Evolutionary conservation across 1,284 basidiomycete species (phyloP).

Genomic region (Vanrija sp.): DNA sequence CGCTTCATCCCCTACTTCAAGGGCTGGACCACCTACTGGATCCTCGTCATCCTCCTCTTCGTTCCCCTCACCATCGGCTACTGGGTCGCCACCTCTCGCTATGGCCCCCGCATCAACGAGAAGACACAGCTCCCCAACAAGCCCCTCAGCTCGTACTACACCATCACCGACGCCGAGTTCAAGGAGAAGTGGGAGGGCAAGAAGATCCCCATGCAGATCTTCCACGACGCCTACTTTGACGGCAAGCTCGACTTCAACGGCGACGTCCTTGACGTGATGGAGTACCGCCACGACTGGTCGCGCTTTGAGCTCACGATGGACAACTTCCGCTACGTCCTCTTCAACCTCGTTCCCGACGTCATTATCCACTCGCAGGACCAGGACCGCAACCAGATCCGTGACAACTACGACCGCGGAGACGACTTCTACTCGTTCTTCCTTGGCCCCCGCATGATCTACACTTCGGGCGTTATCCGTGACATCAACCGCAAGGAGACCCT

Average conservation of each 20-base stretch:
- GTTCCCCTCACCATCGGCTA: constrained; percentile 78
- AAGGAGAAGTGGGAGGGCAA: constrained; percentile 69
- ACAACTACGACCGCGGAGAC: constrained; percentile 94
- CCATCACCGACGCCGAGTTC: constrained; percentile 78
- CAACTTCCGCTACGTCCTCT: constrained; percentile 92
- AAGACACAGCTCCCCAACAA: constrained; percentile 83
- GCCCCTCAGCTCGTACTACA: constrained; percentile 84
- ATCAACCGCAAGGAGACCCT: constrained; percentile 75
- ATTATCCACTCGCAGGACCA: constrained; percentile 83
- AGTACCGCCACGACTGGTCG: constrained; percentile 94
- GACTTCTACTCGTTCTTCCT: constrained; percentile 85
- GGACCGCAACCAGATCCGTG: constrained; percentile 93
- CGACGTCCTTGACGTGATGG: constrained; percentile 90
- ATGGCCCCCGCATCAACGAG: constrained; percentile 77
- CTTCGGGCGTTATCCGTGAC: constrained; percentile 81
- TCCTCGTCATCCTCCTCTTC: constrained; percentile 69
- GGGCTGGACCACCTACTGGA: constrained; percentile 67
- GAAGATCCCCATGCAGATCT: constrained; percentile 97
- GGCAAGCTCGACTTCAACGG: constrained; percentile 95
- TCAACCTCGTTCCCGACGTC: constrained; percentile 84
- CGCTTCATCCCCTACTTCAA: constrained; percentile 63
- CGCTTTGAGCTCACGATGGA: constrained; percentile 63
- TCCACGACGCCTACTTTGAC: constrained; percentile 97
- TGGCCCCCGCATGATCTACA: constrained; percentile 66
- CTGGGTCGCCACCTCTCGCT: constrained; percentile 83